Evolutionary conservation across 2,329 filamentous ascomycete species (phyloP), one percentile per base, ranked within the genome.

Genomic region (Epichloe sylvatica): DNA sequence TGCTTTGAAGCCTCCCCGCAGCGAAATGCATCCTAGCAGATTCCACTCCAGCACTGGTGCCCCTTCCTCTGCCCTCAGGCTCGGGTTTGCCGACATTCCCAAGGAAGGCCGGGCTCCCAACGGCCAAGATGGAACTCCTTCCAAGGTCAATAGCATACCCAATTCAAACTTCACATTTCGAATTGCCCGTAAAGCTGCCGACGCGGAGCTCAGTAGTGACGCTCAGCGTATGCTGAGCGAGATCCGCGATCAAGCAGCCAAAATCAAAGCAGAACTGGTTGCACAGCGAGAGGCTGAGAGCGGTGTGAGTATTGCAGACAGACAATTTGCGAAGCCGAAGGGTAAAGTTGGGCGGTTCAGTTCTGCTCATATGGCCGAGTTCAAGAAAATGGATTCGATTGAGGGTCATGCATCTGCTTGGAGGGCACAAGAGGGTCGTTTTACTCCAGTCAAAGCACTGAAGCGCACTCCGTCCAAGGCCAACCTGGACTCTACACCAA

Each of bases 331-430:
- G 6, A 80, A 80, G 56, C 80, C 90, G 12, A 94, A 83, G 68
- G 82, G 86, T 57, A 90, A 83, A 63, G 76, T 80, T 46, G 72
- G 81, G 45, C 83, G 91, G 43, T 97, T 83, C 68, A 95, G 87
- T 62, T 83, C 88, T 54, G 81, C 79, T 37, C 91, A 97, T 64
- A 84, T 86, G 78, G 81, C 83, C 46, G 79, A 91, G 60, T 96
- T 97, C 70, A 87, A 87, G 68, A 97, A 94, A 73, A 96, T 97
- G 91, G 89, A 95, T 63, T 96, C 90, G 2, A 96, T 97, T 61
- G 86, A 81, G 41, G 83, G 83, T 54, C 90, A 96, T 63, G 75
- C 88, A 8, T 94, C 90, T 11, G 78, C 83, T 15, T 92, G 83
- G 70, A 76, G 86, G 53, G 75, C 76, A 21, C 73, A 77, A 52